Percentiles rank a stretch among this genome's conserved stretches.
Evolutionary conservation across 2,329 filamentous ascomycete genomes (phyloP).

Genomic region (Botrytis medusae): DNA sequence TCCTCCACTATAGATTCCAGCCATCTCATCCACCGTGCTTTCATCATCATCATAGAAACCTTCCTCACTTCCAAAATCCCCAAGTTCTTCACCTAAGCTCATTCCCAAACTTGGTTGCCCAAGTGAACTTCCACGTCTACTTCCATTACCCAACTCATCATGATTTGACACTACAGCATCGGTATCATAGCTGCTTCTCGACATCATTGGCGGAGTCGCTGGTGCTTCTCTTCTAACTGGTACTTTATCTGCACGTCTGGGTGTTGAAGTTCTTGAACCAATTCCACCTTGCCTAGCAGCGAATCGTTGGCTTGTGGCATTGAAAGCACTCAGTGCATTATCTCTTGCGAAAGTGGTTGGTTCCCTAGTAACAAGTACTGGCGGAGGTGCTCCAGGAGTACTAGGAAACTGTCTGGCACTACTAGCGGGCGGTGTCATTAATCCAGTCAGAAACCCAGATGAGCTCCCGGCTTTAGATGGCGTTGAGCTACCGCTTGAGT

Average conservation of each 20-base stretch:
- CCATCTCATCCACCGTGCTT: conserved; percentile 30
- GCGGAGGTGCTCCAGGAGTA: conserved; percentile 32
- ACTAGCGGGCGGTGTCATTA: conserved; percentile 80
- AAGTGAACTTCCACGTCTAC: conserved; percentile 3
- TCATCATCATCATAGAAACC: conserved; percentile 42
- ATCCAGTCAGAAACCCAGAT: conserved; percentile 69
- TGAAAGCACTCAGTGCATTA: conserved; percentile 52
- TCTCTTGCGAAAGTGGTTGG: conserved; percentile 45
- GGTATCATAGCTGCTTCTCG: conserved; percentile 56
- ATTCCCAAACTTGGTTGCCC: conserved; percentile 12
- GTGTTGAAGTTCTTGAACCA: conserved; percentile 34
- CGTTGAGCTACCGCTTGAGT: conserved; percentile 27
- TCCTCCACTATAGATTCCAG: conserved; percentile 23
- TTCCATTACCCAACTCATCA: conserved; percentile 43
- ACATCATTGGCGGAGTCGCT: conserved; percentile 61
- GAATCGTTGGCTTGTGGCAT: conserved; percentile 58
- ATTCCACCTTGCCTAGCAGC: conserved; percentile 47
- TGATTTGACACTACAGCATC: conserved; percentile 51
- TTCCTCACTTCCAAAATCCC: conserved; percentile 33
- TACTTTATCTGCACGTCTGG: conserved; percentile 45
- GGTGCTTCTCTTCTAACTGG: conserved; percentile 42
- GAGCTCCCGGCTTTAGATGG: conserved; percentile 40
- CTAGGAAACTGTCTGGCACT: conserved; percentile 44
- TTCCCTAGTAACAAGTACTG: conserved; percentile 38
- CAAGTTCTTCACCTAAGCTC: conserved; percentile 15